Evolutionary conservation across 768 basidiomycete genomes (phyloP), one percentile per base, ranked within the genome.

Genomic region (Melanogaster broomeanus): DNA sequence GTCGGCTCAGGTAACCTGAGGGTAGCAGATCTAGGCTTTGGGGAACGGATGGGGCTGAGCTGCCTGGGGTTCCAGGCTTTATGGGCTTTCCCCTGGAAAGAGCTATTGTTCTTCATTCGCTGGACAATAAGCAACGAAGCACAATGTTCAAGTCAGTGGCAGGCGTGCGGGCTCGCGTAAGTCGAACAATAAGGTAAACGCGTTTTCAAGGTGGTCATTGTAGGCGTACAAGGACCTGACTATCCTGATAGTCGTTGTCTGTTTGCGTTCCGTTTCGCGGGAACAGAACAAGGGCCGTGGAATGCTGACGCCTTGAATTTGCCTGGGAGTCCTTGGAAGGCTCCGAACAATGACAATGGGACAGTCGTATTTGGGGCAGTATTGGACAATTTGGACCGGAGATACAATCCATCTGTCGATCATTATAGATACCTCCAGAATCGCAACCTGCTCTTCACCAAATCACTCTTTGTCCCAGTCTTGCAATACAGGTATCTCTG

Each of bases 81-180:
- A 69, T 65, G 31, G 48, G 44, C 21, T 24, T 44, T 37, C 42
- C 16, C 27, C 25, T 48, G 41, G 28, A 38, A 25, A 41, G 30
- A 33, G n/a, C 13, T 44, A 49, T 66, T 66, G 60, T 66, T 57
- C 53, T 49, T 19, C 33, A 49, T 39, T 24, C 16, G 43, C 42
- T 11, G 19, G 21, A 38, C 15, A 22, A 21, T 33, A 21, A 39
- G 27, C 12, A 46, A 21, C 30, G 37, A 41, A 37, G 37, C 25
- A 45, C 40, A 34, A 41, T 16, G 28, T 15, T 12, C 31, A 27
- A 4, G 25, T 4, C 25, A n/a, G 25, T 27, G 25, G 27, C 28
- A 37, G 37, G 12, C n/a, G 21, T 5, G 24, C 40, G 22, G 6
- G 24, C 19, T n/a, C 30, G 18, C 24, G 42, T 33, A 40, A 21